These are phyloP conservation scores for Penicillium freii DNA, from an alignment of 2,329 filamentous ascomycete genomes.

Conservation along the genomic window DNA sequence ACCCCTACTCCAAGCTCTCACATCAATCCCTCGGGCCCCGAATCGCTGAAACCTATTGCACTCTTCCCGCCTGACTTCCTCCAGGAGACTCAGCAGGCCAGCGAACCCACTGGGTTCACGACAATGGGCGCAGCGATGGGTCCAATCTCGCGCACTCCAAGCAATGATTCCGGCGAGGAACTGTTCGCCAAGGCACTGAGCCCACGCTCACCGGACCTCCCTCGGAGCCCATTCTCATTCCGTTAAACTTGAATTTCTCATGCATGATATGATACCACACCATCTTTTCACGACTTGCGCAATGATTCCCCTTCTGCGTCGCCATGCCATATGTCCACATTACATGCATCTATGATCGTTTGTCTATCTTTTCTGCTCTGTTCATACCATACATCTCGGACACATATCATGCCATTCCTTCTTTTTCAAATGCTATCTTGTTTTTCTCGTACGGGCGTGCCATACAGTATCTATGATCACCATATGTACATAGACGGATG, in stretches of 20 bases:
- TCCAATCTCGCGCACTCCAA: slow-evolving; percentile 34
- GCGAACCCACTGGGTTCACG: too few relatives aligned
- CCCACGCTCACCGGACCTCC: slow-evolving; percentile 81
- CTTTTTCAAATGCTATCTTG: slow-evolving; percentile 9
- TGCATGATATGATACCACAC: slow-evolving; percentile 5
- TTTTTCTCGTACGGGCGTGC: slow-evolving; percentile 7
- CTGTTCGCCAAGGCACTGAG: slow-evolving; percentile 85
- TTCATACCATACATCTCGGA: neutral
- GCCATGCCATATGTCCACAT: slow-evolving; percentile 13
- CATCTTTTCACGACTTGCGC: slow-evolving; percentile 15
- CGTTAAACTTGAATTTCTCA: slow-evolving; percentile 23
- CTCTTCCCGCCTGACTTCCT: too few relatives aligned
- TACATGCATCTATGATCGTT: slow-evolving; percentile 7
- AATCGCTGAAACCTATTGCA: too few relatives aligned
- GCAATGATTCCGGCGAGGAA: slow-evolving; percentile 66
- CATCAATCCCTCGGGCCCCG: too few relatives aligned
- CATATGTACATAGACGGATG: slow-evolving; percentile 20
- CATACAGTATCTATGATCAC: slow-evolving; percentile 9
- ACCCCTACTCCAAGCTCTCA: too few relatives aligned
- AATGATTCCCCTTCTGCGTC: slow-evolving; percentile 30
- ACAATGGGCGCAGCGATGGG: too few relatives aligned
- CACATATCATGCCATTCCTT: slow-evolving; percentile 6
- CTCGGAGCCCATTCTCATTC: slow-evolving; percentile 75
- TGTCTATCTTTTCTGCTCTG: neutral
- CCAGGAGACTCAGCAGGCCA: too few relatives aligned